phyloP scores from a whole-genome alignment of 495 filamentous ascomycete species.

The Xylaria castorea region DNA sequence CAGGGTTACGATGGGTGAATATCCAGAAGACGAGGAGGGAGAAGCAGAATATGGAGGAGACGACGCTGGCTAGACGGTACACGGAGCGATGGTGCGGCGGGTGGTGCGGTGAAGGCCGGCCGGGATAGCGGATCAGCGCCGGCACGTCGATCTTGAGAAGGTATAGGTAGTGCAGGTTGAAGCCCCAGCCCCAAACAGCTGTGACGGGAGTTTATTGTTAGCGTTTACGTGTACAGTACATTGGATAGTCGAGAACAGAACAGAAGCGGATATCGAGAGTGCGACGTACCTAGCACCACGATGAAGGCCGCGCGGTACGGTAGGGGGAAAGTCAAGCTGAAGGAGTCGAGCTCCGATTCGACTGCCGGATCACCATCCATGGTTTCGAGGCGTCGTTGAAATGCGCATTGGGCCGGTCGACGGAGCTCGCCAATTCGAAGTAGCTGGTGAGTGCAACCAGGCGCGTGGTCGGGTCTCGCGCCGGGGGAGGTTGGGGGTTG shows the following conservation, averaged over 20 bases:
- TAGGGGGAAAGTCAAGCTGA: conserved; percentile 84
- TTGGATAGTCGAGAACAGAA: conserved; percentile 1
- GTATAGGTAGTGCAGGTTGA: conserved; percentile 83
- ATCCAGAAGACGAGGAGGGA: conserved; percentile 84
- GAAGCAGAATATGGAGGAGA: conserved; percentile 70
- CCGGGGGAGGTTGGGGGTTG: background rate
- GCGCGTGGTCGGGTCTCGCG: background rate
- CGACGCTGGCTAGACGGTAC: conserved; percentile 79
- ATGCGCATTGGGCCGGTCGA: conserved; percentile 29
- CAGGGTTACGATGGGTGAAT: conserved; percentile 70
- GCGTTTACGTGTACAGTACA: conserved; percentile 20
- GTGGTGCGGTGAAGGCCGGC: conserved; percentile 67
- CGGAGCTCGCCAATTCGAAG: background rate
- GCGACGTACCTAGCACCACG: conserved; percentile 73
- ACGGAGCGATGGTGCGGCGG: conserved; percentile 76
- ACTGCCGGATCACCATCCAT: conserved; percentile 84
- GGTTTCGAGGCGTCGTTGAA: conserved; percentile 45
- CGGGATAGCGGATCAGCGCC: conserved; percentile 78
- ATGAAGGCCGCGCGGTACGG: conserved; percentile 83
- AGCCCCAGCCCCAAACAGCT: conserved; percentile 92
- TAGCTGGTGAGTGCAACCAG: background rate
- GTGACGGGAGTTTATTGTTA: conserved; percentile 1
- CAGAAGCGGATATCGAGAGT: background rate
- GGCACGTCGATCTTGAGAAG: conserved; percentile 80
- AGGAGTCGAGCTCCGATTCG: conserved; percentile 80